Evolutionary conservation across 176 grass and related monocot species (phyloP).

Genomic region (Secale cereale): DNA sequence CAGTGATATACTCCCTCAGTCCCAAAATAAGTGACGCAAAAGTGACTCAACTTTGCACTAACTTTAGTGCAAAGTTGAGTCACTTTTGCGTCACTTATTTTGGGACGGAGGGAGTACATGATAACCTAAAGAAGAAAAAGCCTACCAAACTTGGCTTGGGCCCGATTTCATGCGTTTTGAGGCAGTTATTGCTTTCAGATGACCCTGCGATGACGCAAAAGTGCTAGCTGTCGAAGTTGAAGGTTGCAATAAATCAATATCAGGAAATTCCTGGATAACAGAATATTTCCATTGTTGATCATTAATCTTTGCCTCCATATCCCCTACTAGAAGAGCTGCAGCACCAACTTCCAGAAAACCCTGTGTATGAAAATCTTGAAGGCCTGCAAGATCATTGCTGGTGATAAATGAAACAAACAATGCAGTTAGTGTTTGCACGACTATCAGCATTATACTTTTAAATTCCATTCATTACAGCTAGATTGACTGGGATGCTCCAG

Average conservation of each 20-base stretch:
- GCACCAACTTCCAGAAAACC: slow-evolving; percentile 80
- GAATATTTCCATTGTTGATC: slow-evolving; percentile 69
- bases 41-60: too few species aligned
- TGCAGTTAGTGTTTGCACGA: slow-evolving; percentile 16
- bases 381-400: slow-evolving; percentile 51
- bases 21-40: too few species aligned
- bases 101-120: too few species aligned
- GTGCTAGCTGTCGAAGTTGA: slow-evolving; percentile 61
- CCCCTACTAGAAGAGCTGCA: slow-evolving; percentile 88
- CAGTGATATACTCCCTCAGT: too few species aligned
- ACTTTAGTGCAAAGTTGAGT: too few species aligned
- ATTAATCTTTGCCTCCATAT: slow-evolving; percentile 71
- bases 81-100: too few species aligned
- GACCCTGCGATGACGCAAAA: slow-evolving; percentile 66
- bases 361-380: slow-evolving; percentile 61
- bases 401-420: slow-evolving; percentile 30
- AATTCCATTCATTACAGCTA: background rate
- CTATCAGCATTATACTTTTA: background rate
- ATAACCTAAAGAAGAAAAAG: slow-evolving; percentile 13
- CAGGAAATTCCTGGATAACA: slow-evolving; percentile 71
- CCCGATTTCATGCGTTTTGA: slow-evolving; percentile 88
- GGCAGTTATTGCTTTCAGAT: slow-evolving; percentile 97
- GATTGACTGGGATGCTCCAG: background rate
- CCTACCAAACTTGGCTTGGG: slow-evolving; percentile 93
- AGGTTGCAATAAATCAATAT: slow-evolving; percentile 85